Conservation (phyloP, 75 land plant genomes). For the Pinus tabuliformis region DNA sequence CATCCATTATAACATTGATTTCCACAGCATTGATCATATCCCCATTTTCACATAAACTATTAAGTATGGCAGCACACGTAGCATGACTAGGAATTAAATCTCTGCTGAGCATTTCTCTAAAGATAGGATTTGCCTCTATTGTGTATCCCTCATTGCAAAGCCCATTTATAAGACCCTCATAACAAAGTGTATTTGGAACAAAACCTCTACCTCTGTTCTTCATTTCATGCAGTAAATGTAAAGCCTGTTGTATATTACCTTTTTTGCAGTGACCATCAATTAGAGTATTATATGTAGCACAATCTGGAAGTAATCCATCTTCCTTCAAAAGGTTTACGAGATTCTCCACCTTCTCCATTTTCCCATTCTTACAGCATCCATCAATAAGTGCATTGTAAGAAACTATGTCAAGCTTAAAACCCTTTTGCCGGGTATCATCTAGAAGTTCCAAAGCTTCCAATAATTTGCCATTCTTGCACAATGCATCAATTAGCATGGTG, state of each 20-base stretch:
- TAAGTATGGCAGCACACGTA: slow-evolving; percentile 25
- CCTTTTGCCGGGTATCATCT: slow-evolving; percentile 42
- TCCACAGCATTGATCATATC: slow-evolving; percentile 19
- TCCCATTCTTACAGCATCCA: slow-evolving; percentile 39
- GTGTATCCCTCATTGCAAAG: slow-evolving; percentile 32
- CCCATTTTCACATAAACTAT: slow-evolving; percentile 20
- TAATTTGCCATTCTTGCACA: slow-evolving; percentile 38
- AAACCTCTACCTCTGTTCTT: slow-evolving; percentile 13
- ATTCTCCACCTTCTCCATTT: slow-evolving; percentile 29
- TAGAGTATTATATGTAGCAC: slow-evolving; percentile 35
- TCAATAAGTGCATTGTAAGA: slow-evolving; percentile 56
- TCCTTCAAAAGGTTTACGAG: slow-evolving; percentile 44
- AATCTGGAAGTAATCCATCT: slow-evolving; percentile 26
- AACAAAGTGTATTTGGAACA: slow-evolving; percentile 32
- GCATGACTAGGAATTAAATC: slow-evolving; percentile 21
- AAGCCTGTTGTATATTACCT: slow-evolving; percentile 40
- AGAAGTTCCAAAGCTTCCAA: slow-evolving; percentile 53
- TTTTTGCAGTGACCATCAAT: slow-evolving; percentile 51
- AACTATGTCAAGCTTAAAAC: slow-evolving; percentile 27
- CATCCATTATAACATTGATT: slow-evolving; percentile 26
- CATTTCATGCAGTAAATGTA: slow-evolving; percentile 22
- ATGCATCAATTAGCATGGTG: slow-evolving; percentile 52
- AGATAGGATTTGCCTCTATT: slow-evolving; percentile 28
- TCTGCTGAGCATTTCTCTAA: slow-evolving; percentile 18
- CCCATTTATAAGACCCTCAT: slow-evolving; percentile 45